A percentile compares a stretch with the other conserved stretches of the same genome.
Evolutionary conservation across 768 basidiomycete genomes (phyloP).

Genomic region (Lentinula sp.): DNA sequence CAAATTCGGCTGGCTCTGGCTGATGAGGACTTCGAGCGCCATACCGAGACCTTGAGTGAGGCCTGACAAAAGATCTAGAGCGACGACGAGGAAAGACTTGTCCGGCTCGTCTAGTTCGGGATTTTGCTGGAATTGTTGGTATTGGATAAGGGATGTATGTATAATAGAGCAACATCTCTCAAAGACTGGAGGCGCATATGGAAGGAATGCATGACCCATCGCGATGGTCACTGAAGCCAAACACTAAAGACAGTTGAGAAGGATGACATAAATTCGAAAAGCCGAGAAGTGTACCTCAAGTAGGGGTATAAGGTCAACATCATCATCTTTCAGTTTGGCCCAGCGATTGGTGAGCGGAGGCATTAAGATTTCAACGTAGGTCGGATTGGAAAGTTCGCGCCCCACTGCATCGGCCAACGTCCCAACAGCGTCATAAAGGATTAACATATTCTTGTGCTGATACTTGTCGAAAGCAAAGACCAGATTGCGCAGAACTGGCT

Average conservation of each 20-base stretch:
- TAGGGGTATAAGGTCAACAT: constrained; percentile 89
- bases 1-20: constrained; percentile 65
- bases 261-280: background rate
- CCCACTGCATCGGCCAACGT: constrained; percentile 97
- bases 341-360: constrained; percentile 88
- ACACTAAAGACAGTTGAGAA: constrained; percentile 50
- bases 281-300: constrained; percentile 64
- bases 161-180: constrained; percentile 87
- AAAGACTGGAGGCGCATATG: constrained; percentile 88
- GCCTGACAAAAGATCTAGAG: constrained; percentile 94
- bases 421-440: constrained; percentile 97
- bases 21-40: constrained; percentile 69
- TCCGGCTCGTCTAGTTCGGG: constrained; percentile 93
- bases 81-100: constrained; percentile 94
- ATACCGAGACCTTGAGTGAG: constrained; percentile 90
- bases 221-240: constrained; percentile 97
- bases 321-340: constrained; percentile 86
- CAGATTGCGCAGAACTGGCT: constrained; percentile 90
- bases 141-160: constrained; percentile 74
- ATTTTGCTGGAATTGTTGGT: constrained; percentile 84
- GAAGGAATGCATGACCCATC: constrained; percentile 82
- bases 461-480: constrained; percentile 97
- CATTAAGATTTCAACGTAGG: constrained; percentile 93
- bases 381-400: constrained; percentile 73
- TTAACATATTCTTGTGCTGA: constrained; percentile 99